These are phyloP conservation scores for Uronychia setigera DNA, from an alignment of 73 alveolate species.

Conservation along the genomic window DNA sequence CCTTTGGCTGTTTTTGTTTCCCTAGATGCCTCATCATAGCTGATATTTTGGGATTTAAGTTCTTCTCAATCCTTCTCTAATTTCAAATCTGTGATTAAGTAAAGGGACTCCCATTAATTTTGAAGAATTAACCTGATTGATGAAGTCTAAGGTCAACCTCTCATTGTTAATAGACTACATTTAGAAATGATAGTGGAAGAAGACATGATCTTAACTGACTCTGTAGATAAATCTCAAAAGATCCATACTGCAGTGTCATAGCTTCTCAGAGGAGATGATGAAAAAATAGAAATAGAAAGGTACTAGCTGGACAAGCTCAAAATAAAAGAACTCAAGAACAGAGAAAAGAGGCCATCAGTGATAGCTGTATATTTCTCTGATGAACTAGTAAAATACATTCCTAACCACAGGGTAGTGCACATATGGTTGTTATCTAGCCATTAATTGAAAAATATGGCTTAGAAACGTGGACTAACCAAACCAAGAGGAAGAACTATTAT, in stretches of 20 bases:
- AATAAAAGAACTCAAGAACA: neutral
- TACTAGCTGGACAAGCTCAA: neutral
- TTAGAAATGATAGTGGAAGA: neutral
- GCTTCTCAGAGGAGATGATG: neutral
- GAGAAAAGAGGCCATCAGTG: neutral
- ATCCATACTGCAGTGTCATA: neutral
- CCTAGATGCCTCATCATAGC: conserved; percentile 34
- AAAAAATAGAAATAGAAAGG: no score
- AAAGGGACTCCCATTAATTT: conserved; percentile 1
- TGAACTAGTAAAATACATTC: neutral
- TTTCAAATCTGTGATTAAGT: conserved; percentile 7
- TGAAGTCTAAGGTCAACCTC: neutral
- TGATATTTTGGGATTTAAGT: conserved; percentile 49
- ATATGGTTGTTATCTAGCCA: neutral
- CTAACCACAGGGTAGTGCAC: conserved; percentile 3
- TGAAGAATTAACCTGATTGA: neutral
- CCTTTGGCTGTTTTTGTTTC: conserved; percentile 26
- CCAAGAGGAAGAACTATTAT: conserved; percentile 22
- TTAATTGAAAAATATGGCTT: neutral
- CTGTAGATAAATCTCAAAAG: neutral
- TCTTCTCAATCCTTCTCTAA: conserved; percentile 19
- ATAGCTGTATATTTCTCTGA: neutral
- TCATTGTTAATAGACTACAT: neutral
- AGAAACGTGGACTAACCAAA: neutral
- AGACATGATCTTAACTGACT: neutral